phyloP scores from a whole-genome alignment of 805 yeast species.

The Torulaspora delbrueckii region DNA sequence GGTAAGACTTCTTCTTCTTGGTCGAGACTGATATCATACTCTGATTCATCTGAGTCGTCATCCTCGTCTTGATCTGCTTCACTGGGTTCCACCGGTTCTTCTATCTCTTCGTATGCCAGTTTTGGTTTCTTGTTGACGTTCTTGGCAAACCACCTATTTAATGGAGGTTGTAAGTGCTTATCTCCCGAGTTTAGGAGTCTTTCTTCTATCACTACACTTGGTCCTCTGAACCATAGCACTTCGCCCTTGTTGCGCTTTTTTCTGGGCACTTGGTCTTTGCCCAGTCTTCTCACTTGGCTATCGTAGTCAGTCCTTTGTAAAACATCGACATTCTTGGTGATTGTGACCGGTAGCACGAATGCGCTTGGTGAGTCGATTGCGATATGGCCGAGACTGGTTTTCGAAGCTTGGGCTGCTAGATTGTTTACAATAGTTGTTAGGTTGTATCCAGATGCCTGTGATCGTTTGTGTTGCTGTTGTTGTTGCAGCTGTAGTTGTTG shows the following conservation, averaged over 20 bases:
- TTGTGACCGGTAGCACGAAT: conserved; percentile 25
- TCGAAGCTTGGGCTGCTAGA: conserved; percentile 28
- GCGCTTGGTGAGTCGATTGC: conserved; percentile 29
- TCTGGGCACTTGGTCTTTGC: conserved; percentile 24
- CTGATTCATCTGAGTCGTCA: conserved; percentile 19
- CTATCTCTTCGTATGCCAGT: conserved; percentile 26
- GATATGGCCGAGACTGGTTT: conserved; percentile 22
- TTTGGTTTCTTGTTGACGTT: conserved; percentile 23
- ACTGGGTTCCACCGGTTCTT: conserved; percentile 16
- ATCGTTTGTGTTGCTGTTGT: conserved; percentile 16
- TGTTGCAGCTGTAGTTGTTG: conserved; percentile 24
- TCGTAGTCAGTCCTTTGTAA: conserved; percentile 35
- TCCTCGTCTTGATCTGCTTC: conserved; percentile 14
- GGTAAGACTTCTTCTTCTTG: conserved; percentile 20
- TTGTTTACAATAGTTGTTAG: conserved; percentile 25
- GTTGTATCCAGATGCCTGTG: conserved; percentile 23
- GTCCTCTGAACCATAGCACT: conserved; percentile 63
- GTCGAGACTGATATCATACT: conserved; percentile 20
- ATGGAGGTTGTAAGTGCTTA: conserved; percentile 15
- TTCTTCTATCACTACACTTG: conserved; percentile 48
- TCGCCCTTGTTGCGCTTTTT: conserved; percentile 35
- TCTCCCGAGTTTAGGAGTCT: conserved; percentile 35
- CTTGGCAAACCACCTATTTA: conserved; percentile 26
- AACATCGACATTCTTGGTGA: conserved; percentile 34
- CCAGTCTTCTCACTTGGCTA: conserved; percentile 22